phyloP scores from a whole-genome alignment of 106 monocot genomes.

The Ottelia alismoides region DNA sequence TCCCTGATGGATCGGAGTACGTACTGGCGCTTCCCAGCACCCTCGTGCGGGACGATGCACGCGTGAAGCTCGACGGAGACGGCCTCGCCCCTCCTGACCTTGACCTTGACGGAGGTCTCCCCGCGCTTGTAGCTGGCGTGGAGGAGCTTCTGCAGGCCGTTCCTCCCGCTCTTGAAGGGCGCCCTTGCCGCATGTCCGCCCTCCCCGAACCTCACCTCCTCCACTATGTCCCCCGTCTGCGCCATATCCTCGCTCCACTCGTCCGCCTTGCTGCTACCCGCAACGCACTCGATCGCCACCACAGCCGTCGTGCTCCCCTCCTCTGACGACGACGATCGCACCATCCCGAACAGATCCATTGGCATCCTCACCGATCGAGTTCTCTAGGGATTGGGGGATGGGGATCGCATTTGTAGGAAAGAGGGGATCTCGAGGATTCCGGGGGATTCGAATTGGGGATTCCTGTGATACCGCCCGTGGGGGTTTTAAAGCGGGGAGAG shows the following conservation, averaged over 20 bases:
- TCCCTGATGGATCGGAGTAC: constrained; percentile 61
- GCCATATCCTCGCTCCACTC: constrained; percentile 47
- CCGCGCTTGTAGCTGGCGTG: constrained; percentile 46
- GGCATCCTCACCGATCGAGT: no score
- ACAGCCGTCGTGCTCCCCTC: no score
- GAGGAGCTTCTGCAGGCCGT: constrained; percentile 55
- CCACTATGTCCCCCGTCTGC: constrained; percentile 78
- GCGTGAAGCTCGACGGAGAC: constrained; percentile 38
- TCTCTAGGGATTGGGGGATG: no score
- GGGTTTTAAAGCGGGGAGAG: no score
- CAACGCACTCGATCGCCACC: constrained; percentile 59
- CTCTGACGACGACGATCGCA: no score
- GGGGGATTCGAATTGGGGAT: no score
- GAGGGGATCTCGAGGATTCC: no score
- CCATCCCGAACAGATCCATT: no score
- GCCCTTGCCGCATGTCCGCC: constrained; percentile 5
- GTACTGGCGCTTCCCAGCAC: constrained; percentile 28
- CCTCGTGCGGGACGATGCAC: constrained; percentile 56
- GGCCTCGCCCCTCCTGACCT: constrained; percentile 25
- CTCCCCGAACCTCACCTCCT: constrained; percentile 53
- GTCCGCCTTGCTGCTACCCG: constrained; percentile 39
- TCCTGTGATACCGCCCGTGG: no score
- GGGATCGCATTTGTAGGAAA: no score
- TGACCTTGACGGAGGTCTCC: constrained; percentile 46
- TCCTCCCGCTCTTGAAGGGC: constrained; percentile 61